Evolutionary conservation across 1,284 basidiomycete genomes (phyloP), one percentile per base, ranked within the genome.

Genomic region (Cutaneotrichosporon spelunceum): DNA sequence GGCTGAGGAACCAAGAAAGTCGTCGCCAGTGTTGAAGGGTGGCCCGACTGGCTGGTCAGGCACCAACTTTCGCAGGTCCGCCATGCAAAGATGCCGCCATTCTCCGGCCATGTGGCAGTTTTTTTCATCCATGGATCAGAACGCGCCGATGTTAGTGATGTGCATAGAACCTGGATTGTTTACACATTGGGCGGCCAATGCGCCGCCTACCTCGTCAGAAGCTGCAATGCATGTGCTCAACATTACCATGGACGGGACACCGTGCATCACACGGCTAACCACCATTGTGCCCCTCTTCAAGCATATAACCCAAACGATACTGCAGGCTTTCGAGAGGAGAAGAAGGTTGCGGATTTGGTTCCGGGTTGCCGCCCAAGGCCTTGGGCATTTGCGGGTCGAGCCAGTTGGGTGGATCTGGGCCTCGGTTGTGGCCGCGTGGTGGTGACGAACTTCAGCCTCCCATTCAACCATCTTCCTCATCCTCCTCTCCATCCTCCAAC

Each of bases 401-500:
- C n/a, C n/a, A n/a, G n/a, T n/a, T n/a, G n/a, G 9, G 21, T 21
- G 44, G 21, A n/a, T 23, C 44, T 44, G 42, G 16, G 21, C 16
- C 48, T 52, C 49, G 50, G 29, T 33, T n/a, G 50, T 52, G 8
- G 50, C 50, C 29, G 29, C 27, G 49, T 30, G 49, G 49, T 52
- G 50, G 50, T 52, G 50, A 52, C 50, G 29, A n/a, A 52, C 29
- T 33, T 1, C 16, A 34, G 9, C 29, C 23, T 5, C 29, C 29
- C 39, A 6, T 26, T 26, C 26, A 13, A 49, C 52, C 33, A 21
- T 39, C 26, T 8, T 50, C 59, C 47, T 50, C 59, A 45, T 48
- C 49, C 53, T 55, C 57, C 59, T 61, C 42, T 48, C 30, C 27
- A 30, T 36, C 44, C 30, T 36, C n/a, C n/a, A n/a, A n/a, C 55